phyloP scores from a whole-genome alignment of 2,329 filamentous ascomycete species.

The Penicillium sp. region DNA sequence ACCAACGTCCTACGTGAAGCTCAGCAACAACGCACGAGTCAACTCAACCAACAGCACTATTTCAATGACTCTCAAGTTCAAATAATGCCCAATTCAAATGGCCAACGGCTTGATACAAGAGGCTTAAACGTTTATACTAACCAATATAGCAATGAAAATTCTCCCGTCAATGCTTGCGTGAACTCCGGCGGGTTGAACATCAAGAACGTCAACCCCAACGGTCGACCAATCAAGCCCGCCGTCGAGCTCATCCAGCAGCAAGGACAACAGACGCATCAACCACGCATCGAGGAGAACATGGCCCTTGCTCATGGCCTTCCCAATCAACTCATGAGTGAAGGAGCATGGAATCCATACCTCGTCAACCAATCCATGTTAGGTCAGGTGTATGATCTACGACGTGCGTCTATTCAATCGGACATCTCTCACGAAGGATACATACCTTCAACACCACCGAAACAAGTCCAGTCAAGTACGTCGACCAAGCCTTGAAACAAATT shows the following conservation, averaged over 20 bases:
- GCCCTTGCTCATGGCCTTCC: conserved; percentile 18
- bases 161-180: conserved; percentile 20
- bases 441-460: conserved; percentile 60
- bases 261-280: conserved; percentile 26
- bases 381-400: conserved; percentile 26
- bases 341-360: conserved; percentile 25
- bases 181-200: conserved; percentile 18
- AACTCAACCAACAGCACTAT: conserved; percentile 53
- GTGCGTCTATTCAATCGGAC: conserved; percentile 38
- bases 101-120: conserved; percentile 27
- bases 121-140: conserved; percentile 28
- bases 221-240: conserved; percentile 21
- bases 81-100: conserved; percentile 24
- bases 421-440: conserved; percentile 38
- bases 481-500: neutral
- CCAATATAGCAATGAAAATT: conserved; percentile 37
- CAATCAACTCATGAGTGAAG: conserved; percentile 22
- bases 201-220: conserved; percentile 16
- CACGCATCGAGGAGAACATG: conserved; percentile 19
- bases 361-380: conserved; percentile 20
- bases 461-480: conserved; percentile 57
- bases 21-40: conserved; percentile 81
- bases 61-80: conserved; percentile 30
- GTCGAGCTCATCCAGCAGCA: conserved; percentile 30
- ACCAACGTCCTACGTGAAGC: conserved; percentile 85